A percentile compares a stretch with the other conserved stretches of the same genome.
phyloP scores from a whole-genome alignment of 2,329 filamentous ascomycete genomes.

The Fusarium sp. region DNA sequence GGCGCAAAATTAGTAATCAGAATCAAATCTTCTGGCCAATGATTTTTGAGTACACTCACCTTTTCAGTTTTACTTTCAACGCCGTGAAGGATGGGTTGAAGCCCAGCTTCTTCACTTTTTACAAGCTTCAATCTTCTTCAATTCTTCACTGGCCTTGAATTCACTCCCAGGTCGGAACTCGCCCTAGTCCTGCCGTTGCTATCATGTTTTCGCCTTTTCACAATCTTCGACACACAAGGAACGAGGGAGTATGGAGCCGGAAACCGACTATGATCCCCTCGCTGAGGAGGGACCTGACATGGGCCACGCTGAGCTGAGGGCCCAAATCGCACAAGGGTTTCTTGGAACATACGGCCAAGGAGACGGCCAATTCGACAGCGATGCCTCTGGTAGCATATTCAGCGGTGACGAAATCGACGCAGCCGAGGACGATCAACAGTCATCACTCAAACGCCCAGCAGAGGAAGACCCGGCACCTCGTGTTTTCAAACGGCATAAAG shows the following conservation, averaged over 20 bases:
- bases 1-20: constrained; percentile 36
- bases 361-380: constrained; percentile 15
- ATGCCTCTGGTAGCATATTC: constrained; percentile 28
- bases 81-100: constrained; percentile 19
- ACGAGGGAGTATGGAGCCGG: constrained; percentile 48
- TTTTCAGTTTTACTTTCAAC: constrained; percentile 10
- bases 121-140: neutral
- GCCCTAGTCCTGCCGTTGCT: constrained; percentile 20
- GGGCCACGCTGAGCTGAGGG: constrained; percentile 18
- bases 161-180: constrained; percentile 17
- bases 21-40: neutral
- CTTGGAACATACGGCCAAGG: constrained; percentile 4
- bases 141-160: neutral
- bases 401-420: constrained; percentile 23
- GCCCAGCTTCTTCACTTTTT: neutral
- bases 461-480: constrained; percentile 37
- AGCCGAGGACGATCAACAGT: constrained; percentile 14
- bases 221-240: constrained; percentile 33
- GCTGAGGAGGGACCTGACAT: constrained; percentile 25
- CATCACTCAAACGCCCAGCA: constrained; percentile 48
- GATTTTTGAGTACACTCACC: neutral
- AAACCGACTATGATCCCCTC: constrained; percentile 35
- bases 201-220: constrained; percentile 46
- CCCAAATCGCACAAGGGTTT: neutral
- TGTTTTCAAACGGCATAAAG: constrained; percentile 60